Conservation (phyloP, 805 yeast genomes). For the Pichia thaimueangensis region DNA sequence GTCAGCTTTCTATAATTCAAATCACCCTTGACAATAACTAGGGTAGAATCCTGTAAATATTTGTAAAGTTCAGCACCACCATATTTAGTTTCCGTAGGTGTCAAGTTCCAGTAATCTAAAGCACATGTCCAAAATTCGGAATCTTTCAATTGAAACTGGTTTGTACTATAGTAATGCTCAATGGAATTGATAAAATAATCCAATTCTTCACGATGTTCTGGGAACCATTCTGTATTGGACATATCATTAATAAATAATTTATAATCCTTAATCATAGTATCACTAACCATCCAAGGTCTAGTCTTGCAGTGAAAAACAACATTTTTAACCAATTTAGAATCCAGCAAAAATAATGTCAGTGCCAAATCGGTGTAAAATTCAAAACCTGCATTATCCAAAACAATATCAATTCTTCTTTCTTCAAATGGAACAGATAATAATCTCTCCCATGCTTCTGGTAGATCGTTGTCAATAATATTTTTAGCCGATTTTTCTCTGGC, state of each 20-base stretch:
- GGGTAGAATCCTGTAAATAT: conserved; percentile 54
- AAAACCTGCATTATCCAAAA: conserved; percentile 91
- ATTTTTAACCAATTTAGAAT: conserved; percentile 54
- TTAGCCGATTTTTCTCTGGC: conserved; percentile 77
- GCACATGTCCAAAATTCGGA: conserved; percentile 85
- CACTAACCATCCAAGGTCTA: conserved; percentile 97
- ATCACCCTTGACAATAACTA: conserved; percentile 90
- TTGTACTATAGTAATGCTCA: conserved; percentile 37
- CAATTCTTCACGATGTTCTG: conserved; percentile 39
- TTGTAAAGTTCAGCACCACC: conserved; percentile 59
- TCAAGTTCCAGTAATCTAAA: conserved; percentile 67
- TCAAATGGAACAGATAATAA: conserved; percentile 26
- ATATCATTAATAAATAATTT: conserved; percentile 51
- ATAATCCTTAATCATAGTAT: conserved; percentile 82
- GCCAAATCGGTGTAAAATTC: conserved; percentile 86
- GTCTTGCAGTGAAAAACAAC: conserved; percentile 82
- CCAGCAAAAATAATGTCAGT: conserved; percentile 59
- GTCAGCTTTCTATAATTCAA: conserved; percentile 91
- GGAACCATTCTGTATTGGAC: conserved; percentile 44
- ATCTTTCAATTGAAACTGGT: conserved; percentile 45
- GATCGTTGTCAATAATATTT: conserved; percentile 71
- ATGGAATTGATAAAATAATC: conserved; percentile 43
- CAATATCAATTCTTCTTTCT: conserved; percentile 63
- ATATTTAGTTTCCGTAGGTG: conserved; percentile 41
- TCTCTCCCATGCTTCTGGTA: conserved; percentile 58